Percentiles rank a stretch among this genome's conserved stretches.
Evolutionary conservation across 208 protist species (phyloP).

Genomic region (Zelonia costaricensis): DNA sequence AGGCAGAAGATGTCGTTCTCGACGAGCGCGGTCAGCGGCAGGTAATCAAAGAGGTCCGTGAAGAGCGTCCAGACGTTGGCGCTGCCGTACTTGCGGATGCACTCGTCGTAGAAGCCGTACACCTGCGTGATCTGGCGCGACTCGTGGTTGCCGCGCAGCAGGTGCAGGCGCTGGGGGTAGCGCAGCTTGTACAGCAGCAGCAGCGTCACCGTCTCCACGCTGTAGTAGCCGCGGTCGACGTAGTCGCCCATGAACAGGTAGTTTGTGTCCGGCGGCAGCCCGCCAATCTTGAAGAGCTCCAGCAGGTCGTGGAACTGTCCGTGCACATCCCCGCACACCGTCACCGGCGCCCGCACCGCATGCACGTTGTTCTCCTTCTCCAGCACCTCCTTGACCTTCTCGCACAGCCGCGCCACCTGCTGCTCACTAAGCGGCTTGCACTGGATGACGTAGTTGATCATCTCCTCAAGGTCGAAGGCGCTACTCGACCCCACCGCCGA

Average conservation of each 20-base stretch:
- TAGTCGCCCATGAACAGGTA: slow-evolving; percentile 99
- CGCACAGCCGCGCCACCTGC: slow-evolving; percentile 86
- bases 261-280: slow-evolving; percentile 96
- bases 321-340: slow-evolving; percentile 96
- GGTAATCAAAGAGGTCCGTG: slow-evolving; percentile 98
- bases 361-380: slow-evolving; percentile 94
- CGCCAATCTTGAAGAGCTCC: slow-evolving; percentile 98
- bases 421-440: slow-evolving; percentile 89
- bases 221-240: slow-evolving; percentile 96
- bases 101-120: slow-evolving; percentile 99
- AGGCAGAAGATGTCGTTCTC: slow-evolving; percentile 98
- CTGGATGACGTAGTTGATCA: slow-evolving; percentile 87
- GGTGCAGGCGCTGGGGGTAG: slow-evolving; percentile 95
- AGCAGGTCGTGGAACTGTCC: slow-evolving; percentile 98
- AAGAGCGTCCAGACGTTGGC: slow-evolving; percentile 97
- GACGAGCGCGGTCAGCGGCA: slow-evolving; percentile 97
- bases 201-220: slow-evolving; percentile 93
- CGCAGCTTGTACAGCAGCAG: slow-evolving; percentile 95
- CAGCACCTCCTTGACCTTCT: slow-evolving; percentile 93
- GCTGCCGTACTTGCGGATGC: slow-evolving; percentile 97
- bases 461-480: slow-evolving; percentile 85
- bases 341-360: slow-evolving; percentile 88
- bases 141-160: slow-evolving; percentile 99
- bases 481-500: slow-evolving; percentile 29
- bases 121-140: slow-evolving; percentile 98